Conservation (phyloP, 805 yeast genomes). For the Blastobotrys attinorum region DNA sequence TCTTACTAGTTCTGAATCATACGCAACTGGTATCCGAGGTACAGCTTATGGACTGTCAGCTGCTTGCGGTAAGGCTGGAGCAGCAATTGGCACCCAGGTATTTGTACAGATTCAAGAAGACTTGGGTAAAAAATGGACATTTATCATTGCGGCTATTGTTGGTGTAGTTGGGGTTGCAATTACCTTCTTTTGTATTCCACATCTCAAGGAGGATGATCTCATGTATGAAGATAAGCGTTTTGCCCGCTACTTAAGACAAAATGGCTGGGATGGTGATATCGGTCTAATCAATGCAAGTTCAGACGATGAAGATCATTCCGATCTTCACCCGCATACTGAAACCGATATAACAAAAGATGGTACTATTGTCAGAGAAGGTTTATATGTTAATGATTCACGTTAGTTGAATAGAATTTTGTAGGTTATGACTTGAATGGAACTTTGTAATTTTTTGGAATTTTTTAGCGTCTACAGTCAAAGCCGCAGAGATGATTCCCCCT, state of each 20-base stretch:
- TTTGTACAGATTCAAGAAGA: constrained; percentile 60
- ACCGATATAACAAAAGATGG: too few relatives aligned
- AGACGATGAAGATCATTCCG: too few relatives aligned
- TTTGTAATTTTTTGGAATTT: too few relatives aligned
- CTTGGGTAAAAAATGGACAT: constrained; percentile 66
- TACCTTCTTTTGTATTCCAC: constrained; percentile 59
- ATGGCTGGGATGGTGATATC: constrained; percentile 49
- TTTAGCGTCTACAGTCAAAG: too few relatives aligned
- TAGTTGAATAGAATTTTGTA: too few relatives aligned
- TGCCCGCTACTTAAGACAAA: constrained; percentile 46
- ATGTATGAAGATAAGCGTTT: constrained; percentile 56
- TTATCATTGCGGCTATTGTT: constrained; percentile 68
- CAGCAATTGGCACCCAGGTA: constrained; percentile 70
- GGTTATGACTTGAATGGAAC: too few relatives aligned
- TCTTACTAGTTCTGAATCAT: constrained; percentile 55
- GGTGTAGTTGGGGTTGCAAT: constrained; percentile 58
- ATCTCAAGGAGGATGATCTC: constrained; percentile 61
- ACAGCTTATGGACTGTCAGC: constrained; percentile 69
- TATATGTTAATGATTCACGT: too few relatives aligned
- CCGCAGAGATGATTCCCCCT: too few relatives aligned
- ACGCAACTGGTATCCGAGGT: constrained; percentile 72
- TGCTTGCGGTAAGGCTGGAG: constrained; percentile 77
- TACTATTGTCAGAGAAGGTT: too few relatives aligned
- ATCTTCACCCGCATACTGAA: too few relatives aligned
- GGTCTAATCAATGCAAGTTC: too few relatives aligned